These are phyloP conservation scores for Exophiala phaeomuriformis DNA, from an alignment of 2,329 filamentous ascomycete genomes.

Conservation along the genomic window DNA sequence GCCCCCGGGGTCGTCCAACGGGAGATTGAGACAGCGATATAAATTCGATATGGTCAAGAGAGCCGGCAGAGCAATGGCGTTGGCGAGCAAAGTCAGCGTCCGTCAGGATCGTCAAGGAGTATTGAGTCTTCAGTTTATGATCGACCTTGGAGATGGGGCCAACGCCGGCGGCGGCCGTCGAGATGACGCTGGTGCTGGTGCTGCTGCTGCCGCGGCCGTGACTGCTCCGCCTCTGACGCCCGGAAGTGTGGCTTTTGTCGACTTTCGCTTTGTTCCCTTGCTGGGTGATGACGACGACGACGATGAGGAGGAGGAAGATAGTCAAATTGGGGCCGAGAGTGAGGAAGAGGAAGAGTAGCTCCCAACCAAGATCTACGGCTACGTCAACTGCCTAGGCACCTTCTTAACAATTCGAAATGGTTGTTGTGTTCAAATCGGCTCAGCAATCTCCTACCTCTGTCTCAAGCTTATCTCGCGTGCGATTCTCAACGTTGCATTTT, in stretches of 20 bases:
- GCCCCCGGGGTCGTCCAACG: constrained; percentile 46
- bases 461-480: no score
- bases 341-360: constrained; percentile 1
- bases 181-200: constrained; percentile 7
- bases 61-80: constrained; percentile 83
- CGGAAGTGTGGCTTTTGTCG: constrained; percentile 34
- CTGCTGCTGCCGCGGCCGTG: constrained; percentile 10
- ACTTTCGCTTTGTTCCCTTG: constrained; percentile 43
- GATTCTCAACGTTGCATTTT: no score
- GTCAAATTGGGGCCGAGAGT: constrained; percentile 29
- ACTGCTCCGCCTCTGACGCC: background rate
- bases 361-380: no score
- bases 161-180: constrained; percentile 10
- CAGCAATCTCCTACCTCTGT: no score
- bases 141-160: constrained; percentile 62
- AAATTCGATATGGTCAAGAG: constrained; percentile 81
- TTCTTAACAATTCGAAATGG: no score
- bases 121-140: constrained; percentile 90
- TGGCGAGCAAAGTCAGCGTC: constrained; percentile 86
- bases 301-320: constrained; percentile 27
- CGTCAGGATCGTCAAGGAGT: constrained; percentile 83
- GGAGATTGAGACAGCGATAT: constrained; percentile 68
- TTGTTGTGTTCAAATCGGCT: no score
- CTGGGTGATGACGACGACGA: constrained; percentile 34
- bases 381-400: no score